These are phyloP conservation scores for Kwoniella dendrophila DNA, from an alignment of 768 basidiomycete genomes.

Conservation along the genomic window DNA sequence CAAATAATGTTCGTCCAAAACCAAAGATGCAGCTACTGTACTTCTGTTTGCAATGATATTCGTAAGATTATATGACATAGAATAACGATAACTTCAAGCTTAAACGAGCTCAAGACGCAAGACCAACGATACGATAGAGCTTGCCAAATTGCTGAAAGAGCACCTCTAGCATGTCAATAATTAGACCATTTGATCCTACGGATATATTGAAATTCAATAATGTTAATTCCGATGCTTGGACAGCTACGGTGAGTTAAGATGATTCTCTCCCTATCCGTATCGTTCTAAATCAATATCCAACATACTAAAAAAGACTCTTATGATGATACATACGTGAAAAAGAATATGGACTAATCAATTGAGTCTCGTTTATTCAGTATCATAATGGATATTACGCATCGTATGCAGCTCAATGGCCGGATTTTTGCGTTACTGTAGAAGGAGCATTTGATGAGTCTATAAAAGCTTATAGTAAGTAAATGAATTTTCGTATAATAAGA, in stretches of 20 bases:
- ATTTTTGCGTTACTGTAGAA: conserved; percentile 63
- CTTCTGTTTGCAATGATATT: no score
- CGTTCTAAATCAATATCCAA: no score
- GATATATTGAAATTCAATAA: conserved; percentile 94
- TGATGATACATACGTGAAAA: background rate
- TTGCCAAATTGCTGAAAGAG: no score
- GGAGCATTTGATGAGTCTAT: conserved; percentile 72
- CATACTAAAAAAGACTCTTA: no score
- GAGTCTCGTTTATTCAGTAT: conserved; percentile 23
- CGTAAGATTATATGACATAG: no score
- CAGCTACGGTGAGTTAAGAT: conserved; percentile 77
- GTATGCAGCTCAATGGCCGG: conserved; percentile 40
- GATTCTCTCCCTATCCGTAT: background rate
- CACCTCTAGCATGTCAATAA: conserved; percentile 92
- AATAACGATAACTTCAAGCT: no score
- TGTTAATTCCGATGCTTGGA: conserved; percentile 93
- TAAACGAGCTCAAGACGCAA: no score
- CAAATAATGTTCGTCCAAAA: no score
- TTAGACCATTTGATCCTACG: conserved; percentile 80
- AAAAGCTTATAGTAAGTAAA: conserved; percentile 85
- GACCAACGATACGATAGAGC: no score
- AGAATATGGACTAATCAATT: background rate
- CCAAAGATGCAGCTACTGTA: no score
- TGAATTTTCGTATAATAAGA: background rate
- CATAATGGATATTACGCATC: conserved; percentile 43